phyloP scores from a whole-genome alignment of 768 basidiomycete species.

The Fistulinella prunicolor region DNA sequence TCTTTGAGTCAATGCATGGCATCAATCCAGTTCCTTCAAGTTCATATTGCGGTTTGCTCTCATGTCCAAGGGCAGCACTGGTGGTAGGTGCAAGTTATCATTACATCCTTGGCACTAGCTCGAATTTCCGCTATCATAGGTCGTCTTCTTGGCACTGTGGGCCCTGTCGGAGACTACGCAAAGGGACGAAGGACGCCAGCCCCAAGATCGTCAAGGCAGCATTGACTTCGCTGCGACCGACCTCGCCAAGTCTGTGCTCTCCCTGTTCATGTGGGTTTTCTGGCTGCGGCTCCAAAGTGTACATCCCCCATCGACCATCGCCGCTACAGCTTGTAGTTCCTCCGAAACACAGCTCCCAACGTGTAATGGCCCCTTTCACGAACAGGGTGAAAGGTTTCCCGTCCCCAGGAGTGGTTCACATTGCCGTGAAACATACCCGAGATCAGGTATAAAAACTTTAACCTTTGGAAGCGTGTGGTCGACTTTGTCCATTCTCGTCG shows the following conservation, averaged over 20 bases:
- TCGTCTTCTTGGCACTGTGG: slow-evolving; percentile 15
- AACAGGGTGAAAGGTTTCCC: slow-evolving; percentile 4
- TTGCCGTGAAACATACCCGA: slow-evolving; percentile 5
- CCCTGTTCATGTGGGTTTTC: slow-evolving; percentile 14
- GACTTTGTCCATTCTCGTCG: slow-evolving; percentile 11
- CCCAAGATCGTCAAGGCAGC: slow-evolving; percentile 1
- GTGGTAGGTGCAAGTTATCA: slow-evolving; percentile 7
- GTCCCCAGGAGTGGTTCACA: background rate
- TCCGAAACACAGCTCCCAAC: slow-evolving; percentile 8
- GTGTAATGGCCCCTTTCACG: slow-evolving; percentile 8
- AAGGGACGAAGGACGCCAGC: background rate
- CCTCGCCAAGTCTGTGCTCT: slow-evolving; percentile 16
- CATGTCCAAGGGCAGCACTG: background rate
- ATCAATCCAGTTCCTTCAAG: too few relatives aligned
- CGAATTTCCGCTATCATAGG: slow-evolving; percentile 2
- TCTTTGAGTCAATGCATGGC: too few relatives aligned
- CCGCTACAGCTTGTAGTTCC: background rate
- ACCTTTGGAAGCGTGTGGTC: slow-evolving; percentile 13
- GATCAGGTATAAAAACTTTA: background rate
- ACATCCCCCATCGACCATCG: background rate
- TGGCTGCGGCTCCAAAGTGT: slow-evolving; percentile 1
- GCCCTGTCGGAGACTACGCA: slow-evolving; percentile 11
- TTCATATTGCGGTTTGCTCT: too few relatives aligned
- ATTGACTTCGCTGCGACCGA: slow-evolving; percentile 21
- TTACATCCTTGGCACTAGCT: background rate